Conservation (phyloP, 495 filamentous ascomycete genomes). For the Evansstolkia leycettana region DNA sequence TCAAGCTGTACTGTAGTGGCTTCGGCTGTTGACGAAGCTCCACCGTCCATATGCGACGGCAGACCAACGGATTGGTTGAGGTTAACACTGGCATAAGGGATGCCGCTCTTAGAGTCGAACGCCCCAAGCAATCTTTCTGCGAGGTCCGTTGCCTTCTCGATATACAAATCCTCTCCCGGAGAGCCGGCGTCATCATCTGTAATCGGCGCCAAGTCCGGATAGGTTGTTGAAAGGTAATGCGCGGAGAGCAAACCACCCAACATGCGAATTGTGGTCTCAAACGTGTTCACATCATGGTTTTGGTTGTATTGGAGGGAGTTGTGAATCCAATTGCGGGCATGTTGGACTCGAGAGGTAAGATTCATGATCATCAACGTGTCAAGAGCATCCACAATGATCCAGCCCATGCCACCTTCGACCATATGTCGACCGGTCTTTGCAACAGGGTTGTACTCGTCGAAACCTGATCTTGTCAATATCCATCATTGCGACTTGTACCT, state of each 20-base stretch:
- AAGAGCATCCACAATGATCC: constrained; percentile 95
- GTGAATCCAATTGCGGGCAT: constrained; percentile 87
- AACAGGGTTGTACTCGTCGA: constrained; percentile 74
- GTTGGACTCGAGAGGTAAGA: constrained; percentile 68
- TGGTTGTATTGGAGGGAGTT: constrained; percentile 73
- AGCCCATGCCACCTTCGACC: constrained; percentile 64
- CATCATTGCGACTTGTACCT: too few relatives aligned
- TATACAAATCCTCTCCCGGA: constrained; percentile 76
- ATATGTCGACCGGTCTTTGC: constrained; percentile 73
- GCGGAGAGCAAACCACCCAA: constrained; percentile 87
- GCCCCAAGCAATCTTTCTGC: constrained; percentile 78
- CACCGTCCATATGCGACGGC: constrained; percentile 69
- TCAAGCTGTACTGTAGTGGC: constrained; percentile 87
- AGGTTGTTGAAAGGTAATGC: constrained; percentile 76
- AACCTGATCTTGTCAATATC: too few relatives aligned
- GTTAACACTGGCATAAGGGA: constrained; percentile 87
- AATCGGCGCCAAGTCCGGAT: constrained; percentile 53
- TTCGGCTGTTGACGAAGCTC: constrained; percentile 88
- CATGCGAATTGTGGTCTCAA: constrained; percentile 98
- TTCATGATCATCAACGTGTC: constrained; percentile 99
- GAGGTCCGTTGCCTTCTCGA: constrained; percentile 90
- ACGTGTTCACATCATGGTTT: constrained; percentile 91
- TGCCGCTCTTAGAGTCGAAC: constrained; percentile 73
- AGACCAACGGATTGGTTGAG: constrained; percentile 62
- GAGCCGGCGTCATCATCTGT: constrained; percentile 51